Evolutionary conservation across 306 rosid species (phyloP).

Genomic region (Neltuma alba): DNA sequence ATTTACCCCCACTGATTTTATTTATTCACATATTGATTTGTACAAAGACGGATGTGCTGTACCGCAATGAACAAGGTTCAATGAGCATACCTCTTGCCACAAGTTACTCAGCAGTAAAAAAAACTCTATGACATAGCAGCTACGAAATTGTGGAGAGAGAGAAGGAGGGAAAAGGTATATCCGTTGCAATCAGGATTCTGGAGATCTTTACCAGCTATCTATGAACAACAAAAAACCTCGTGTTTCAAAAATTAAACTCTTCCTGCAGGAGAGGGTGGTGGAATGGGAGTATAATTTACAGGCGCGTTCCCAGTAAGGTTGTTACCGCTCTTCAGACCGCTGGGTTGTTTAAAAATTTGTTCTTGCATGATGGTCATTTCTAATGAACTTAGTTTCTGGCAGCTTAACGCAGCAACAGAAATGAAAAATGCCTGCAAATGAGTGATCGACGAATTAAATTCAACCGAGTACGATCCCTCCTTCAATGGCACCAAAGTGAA

Average conservation of each 20-base stretch:
- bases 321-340: constrained; percentile 33
- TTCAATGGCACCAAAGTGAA: constrained; percentile 71
- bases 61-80: constrained; percentile 40
- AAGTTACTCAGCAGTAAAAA: not conserved
- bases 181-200: constrained; percentile 31
- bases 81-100: constrained; percentile 33
- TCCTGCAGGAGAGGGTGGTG: constrained; percentile 87
- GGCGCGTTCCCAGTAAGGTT: constrained; percentile 45
- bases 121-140: not conserved
- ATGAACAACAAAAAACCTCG: constrained; percentile 27
- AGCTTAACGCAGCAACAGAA: constrained; percentile 55
- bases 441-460: constrained; percentile 71
- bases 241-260: constrained; percentile 60
- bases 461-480: constrained; percentile 71
- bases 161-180: constrained; percentile 4
- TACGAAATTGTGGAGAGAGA: not conserved
- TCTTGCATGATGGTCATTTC: constrained; percentile 42
- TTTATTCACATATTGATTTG: constrained; percentile 37
- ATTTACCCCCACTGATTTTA: constrained; percentile 27
- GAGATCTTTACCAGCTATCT: constrained; percentile 37
- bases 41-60: constrained; percentile 38
- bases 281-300: constrained; percentile 64
- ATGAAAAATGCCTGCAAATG: constrained; percentile 84
- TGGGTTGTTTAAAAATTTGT: constrained; percentile 35
- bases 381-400: constrained; percentile 50